Evolutionary conservation across 306 rosid genomes (phyloP).

Genomic region (Carpinus viminea): DNA sequence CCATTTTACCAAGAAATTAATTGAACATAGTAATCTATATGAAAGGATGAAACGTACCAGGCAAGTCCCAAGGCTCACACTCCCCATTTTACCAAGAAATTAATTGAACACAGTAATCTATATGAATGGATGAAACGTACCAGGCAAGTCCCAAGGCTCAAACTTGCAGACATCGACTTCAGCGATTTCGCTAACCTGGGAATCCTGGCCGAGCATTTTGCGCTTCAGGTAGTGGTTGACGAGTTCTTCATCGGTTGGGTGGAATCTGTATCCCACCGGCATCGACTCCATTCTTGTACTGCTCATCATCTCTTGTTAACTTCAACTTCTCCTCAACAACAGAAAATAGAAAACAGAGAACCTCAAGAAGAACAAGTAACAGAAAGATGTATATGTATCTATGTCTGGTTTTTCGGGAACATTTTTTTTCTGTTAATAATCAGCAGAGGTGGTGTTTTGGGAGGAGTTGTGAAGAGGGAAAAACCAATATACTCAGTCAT

Average conservation of each 20-base stretch:
- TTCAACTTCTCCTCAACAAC: neutral
- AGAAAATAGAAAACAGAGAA: neutral
- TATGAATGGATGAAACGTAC: constrained; percentile 26
- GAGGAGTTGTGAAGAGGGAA: too few relatives aligned
- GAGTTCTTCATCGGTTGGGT: constrained; percentile 71
- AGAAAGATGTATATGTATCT: neutral
- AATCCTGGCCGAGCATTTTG: constrained; percentile 35
- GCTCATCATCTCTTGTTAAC: constrained; percentile 15
- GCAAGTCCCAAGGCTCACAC: constrained; percentile 58
- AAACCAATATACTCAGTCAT: too few relatives aligned
- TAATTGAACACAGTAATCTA: too few relatives aligned
- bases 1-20: too few relatives aligned
- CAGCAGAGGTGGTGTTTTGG: too few relatives aligned
- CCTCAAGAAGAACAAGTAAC: too few relatives aligned
- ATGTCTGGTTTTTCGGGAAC: neutral
- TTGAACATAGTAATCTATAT: too few relatives aligned
- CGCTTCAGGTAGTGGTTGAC: constrained; percentile 41
- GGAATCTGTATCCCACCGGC: constrained; percentile 62
- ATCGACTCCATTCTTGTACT: neutral
- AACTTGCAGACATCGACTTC: constrained; percentile 44
- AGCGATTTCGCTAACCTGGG: constrained; percentile 22
- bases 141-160: constrained; percentile 60
- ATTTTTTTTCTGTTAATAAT: neutral
- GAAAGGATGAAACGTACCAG: constrained; percentile 30
- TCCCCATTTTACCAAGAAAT: neutral